phyloP scores from a whole-genome alignment of 768 basidiomycete species.

The Termitomyces sp. region DNA sequence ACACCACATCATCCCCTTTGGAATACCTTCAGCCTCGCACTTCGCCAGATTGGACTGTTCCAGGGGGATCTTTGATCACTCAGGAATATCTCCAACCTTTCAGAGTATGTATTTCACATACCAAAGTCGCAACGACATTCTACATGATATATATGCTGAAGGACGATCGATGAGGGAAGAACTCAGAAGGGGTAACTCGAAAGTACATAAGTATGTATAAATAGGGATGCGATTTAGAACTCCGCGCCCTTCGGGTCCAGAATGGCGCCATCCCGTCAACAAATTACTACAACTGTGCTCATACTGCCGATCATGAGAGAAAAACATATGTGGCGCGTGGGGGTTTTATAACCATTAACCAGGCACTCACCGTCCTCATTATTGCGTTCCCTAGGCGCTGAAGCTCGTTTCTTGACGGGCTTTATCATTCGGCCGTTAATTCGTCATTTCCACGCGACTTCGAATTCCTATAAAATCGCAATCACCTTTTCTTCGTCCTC shows the following conservation, averaged over 20 bases:
- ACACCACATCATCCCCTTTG: neutral
- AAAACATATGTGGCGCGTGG: slow-evolving; percentile 10
- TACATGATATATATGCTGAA: neutral
- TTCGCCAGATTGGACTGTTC: too few relatives aligned
- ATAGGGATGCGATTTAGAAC: slow-evolving; percentile 1
- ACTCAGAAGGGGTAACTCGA: neutral
- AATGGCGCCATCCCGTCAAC: slow-evolving; percentile 21
- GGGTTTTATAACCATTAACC: neutral
- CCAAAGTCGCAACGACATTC: neutral
- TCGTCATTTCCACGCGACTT: neutral
- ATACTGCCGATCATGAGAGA: slow-evolving; percentile 6
- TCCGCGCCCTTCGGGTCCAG: slow-evolving; percentile 2
- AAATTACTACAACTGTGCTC: slow-evolving; percentile 23
- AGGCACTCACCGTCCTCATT: neutral
- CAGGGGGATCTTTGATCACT: neutral
- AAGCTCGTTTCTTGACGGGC: neutral
- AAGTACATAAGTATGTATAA: too few relatives aligned
- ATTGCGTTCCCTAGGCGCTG: neutral
- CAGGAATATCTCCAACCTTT: neutral
- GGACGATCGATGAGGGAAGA: neutral
- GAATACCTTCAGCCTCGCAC: neutral
- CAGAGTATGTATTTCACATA: neutral
- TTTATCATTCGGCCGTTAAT: neutral
- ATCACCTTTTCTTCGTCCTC: neutral
- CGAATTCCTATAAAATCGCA: neutral